Evolutionary conservation across 108 stramenopile genomes (phyloP).

Genomic region (Pinguiococcus pyrenoidosus): DNA sequence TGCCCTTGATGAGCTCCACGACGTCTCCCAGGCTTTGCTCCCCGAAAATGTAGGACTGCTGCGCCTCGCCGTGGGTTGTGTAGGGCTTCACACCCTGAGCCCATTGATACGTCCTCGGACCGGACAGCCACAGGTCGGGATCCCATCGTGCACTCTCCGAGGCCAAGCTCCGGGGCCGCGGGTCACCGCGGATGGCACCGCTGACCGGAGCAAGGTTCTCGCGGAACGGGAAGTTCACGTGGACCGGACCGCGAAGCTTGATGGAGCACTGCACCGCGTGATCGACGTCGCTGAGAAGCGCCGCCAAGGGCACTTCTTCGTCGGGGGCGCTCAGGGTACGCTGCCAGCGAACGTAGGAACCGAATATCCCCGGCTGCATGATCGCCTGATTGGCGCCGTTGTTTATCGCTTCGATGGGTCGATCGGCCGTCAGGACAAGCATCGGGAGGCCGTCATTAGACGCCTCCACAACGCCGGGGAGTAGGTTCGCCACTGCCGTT

Average conservation of each 20-base stretch:
- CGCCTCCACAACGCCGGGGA: conserved; percentile 72
- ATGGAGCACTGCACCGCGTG: conserved; percentile 51
- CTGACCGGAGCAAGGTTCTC: conserved; percentile 78
- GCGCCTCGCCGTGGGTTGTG: too few species aligned
- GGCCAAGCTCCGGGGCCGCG: too few species aligned
- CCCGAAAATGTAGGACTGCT: too few species aligned
- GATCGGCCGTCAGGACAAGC: conserved; percentile 71
- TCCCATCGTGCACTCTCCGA: too few species aligned
- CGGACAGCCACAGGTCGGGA: too few species aligned
- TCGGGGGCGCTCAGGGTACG: conserved; percentile 52
- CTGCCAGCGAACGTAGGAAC: conserved; percentile 1
- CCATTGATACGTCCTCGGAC: too few species aligned
- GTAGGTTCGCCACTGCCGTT: conserved; percentile 77
- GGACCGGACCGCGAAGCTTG: conserved; percentile 53
- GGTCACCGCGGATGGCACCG: conserved; percentile 68
- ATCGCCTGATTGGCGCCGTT: conserved; percentile 81
- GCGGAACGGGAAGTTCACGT: conserved; percentile 79
- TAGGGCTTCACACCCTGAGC: too few species aligned
- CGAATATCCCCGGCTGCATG: conserved; percentile 54
- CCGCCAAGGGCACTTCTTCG: conserved; percentile 59
- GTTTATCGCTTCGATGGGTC: conserved; percentile 71
- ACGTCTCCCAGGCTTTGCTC: too few species aligned
- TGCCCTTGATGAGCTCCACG: background rate
- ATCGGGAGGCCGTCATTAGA: conserved; percentile 61
- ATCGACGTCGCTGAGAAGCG: conserved; percentile 62